Percentiles rank a stretch among this genome's conserved stretches.
Evolutionary conservation across 495 filamentous ascomycete species (phyloP).

Genomic region (Geopyxis carbonaria): DNA sequence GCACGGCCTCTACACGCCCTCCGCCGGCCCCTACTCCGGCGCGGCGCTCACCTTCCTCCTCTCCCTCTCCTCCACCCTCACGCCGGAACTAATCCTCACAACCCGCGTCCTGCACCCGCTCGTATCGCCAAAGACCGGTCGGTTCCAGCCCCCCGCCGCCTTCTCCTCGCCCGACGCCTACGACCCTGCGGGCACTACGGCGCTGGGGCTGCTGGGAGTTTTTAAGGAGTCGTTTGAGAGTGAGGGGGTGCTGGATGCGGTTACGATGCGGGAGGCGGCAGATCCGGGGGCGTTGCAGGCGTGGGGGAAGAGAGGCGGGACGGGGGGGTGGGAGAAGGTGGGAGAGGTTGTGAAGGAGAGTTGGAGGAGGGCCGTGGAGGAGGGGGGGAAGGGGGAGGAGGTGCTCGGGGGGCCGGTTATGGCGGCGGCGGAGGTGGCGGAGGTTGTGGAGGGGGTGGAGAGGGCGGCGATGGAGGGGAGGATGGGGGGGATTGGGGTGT

Average conservation of each 20-base stretch:
- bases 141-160: not conserved
- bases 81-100: not conserved
- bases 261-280: not conserved
- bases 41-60: slow-evolving; percentile 4
- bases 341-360: slow-evolving; percentile 1
- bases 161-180: too few relatives aligned
- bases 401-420: too few relatives aligned
- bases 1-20: slow-evolving; percentile 3
- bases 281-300: slow-evolving; percentile 5
- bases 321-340: slow-evolving; percentile 6
- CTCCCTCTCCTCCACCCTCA: not conserved
- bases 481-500: too few relatives aligned
- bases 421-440: too few relatives aligned
- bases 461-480: too few relatives aligned
- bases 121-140: not conserved
- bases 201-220: slow-evolving; percentile 2
- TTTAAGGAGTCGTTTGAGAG: slow-evolving; percentile 4
- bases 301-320: slow-evolving; percentile 1
- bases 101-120: slow-evolving; percentile 9
- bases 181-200: not conserved
- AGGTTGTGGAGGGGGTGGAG: too few relatives aligned
- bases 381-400: too few relatives aligned
- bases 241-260: not conserved
- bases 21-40: slow-evolving; percentile 1
- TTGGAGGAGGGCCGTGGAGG: too few relatives aligned